These are phyloP conservation scores for Apiospora hydei DNA, from an alignment of 2,329 filamentous ascomycete species.

Conservation along the genomic window DNA sequence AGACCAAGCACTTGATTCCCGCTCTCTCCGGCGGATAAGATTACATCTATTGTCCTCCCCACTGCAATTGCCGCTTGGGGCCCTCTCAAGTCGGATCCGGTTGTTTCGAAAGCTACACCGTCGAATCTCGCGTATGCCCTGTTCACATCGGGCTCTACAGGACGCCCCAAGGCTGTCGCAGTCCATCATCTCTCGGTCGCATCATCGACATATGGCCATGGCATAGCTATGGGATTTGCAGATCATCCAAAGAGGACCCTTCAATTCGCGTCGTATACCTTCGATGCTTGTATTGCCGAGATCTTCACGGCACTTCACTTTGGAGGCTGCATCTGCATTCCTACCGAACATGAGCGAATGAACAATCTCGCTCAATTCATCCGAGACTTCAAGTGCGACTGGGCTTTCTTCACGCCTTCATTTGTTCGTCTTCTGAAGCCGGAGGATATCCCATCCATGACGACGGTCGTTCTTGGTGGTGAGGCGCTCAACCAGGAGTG, in stretches of 20 bases:
- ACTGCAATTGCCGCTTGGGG: background rate
- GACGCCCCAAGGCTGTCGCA: constrained; percentile 16
- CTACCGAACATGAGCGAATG: constrained; percentile 15
- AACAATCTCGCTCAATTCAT: constrained; percentile 18
- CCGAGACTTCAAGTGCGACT: background rate
- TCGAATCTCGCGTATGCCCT: constrained; percentile 16
- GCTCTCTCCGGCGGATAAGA: background rate
- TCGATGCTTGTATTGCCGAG: constrained; percentile 18
- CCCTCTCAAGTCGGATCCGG: background rate
- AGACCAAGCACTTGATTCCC: background rate
- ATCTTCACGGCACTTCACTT: constrained; percentile 21
- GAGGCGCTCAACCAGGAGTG: constrained; percentile 7
- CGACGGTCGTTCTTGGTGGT: constrained; percentile 13
- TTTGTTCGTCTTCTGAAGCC: constrained; percentile 11
- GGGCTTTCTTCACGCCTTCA: constrained; percentile 21
- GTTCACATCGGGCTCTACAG: constrained; percentile 22
- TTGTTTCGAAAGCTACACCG: background rate
- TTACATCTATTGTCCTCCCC: background rate
- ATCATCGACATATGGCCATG: background rate
- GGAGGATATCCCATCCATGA: constrained; percentile 10
- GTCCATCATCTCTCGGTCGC: constrained; percentile 1
- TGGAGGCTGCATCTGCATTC: constrained; percentile 21
- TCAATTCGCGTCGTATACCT: constrained; percentile 19
- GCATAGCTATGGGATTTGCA: constrained; percentile 40
- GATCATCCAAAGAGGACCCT: constrained; percentile 29